Base-by-base conservation (phyloP, 805 yeast species). In the Kurtzmaniella fragi region DNA sequence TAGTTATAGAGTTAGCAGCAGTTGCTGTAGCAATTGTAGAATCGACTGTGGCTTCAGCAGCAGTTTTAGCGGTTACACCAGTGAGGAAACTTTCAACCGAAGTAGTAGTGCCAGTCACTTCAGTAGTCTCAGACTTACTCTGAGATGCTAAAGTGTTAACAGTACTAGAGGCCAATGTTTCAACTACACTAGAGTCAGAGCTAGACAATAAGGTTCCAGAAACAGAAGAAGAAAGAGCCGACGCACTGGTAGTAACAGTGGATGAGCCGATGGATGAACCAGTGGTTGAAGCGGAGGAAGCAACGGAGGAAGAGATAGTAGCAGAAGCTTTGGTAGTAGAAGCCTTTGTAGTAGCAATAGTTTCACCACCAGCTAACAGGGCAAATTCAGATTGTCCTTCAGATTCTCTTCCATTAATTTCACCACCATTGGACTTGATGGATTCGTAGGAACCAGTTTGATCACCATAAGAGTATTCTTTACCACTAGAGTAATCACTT, bases 401-500 rank as follows among this genome's bases (percentile, higher is more conserved):
- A 1, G 52, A 56, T 31, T 57, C 49, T 60, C 86, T 74, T 20
- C 89, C 90, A 47, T 79, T 71, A 30, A 87, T 72, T 37, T 62
- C 53, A 46, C 89, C 89, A 54, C 64, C 73, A 27, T 59, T 59
- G 16, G 86, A 76, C 31, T 66, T 50, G 43, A 82, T 81, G 7
- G 85, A 79, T 35, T 66, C 55, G 80, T 82, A 80, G 27, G 57
- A 49, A 38, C 90, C 91, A 11, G 77, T 51, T 20, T 64, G 56
- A 49, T 74, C 85, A 39, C 65, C 52, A 53, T 82, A 82, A 27
- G 63, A 49, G 56, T 83, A 83, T 43, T 70, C 66, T 2, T 65
- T 49, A 36, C 90, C 91, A 16, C 79, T 64, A 1, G 88, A 82
- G 54, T 81, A 83, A 59, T 83, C 89, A 17, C 79, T 67, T n/a